Percentiles rank a stretch among this genome's conserved stretches.
These are phyloP conservation scores for Beauveria bassiana DNA, from an alignment of 2,329 filamentous ascomycete species.

Conservation along the genomic window DNA sequence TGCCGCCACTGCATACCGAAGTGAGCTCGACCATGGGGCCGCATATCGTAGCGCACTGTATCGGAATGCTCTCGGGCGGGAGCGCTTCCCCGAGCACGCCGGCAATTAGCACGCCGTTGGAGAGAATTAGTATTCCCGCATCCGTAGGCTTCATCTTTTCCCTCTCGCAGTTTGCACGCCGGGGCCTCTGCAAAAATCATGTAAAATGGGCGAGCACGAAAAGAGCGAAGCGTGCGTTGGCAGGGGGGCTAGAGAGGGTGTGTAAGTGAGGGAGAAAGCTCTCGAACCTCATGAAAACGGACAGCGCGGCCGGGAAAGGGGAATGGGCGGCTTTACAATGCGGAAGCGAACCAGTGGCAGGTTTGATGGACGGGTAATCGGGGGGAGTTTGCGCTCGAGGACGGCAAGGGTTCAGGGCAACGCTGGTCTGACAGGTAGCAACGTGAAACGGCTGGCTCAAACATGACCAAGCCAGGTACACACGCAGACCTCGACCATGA, in stretches of 20 bases:
- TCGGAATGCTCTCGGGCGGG: constrained; percentile 28
- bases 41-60: constrained; percentile 33
- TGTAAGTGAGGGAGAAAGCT: background rate
- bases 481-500: background rate
- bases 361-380: background rate
- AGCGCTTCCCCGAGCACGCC: constrained; percentile 24
- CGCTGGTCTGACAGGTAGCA: constrained; percentile 8
- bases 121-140: constrained; percentile 20
- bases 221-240: background rate
- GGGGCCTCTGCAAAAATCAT: background rate
- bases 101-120: constrained; percentile 20
- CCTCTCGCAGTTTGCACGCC: background rate
- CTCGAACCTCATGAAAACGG: background rate
- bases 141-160: constrained; percentile 21
- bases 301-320: background rate
- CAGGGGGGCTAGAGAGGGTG: background rate
- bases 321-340: background rate
- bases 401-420: background rate
- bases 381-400: background rate
- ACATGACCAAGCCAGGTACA: background rate
- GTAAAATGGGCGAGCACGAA: background rate
- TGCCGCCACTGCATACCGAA: constrained; percentile 23
- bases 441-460: constrained; percentile 10
- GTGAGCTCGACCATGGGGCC: constrained; percentile 36
- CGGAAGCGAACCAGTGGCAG: background rate